Evolutionary conservation across 805 yeast species (phyloP).

Genomic region (Kazachstania psychrophila): DNA sequence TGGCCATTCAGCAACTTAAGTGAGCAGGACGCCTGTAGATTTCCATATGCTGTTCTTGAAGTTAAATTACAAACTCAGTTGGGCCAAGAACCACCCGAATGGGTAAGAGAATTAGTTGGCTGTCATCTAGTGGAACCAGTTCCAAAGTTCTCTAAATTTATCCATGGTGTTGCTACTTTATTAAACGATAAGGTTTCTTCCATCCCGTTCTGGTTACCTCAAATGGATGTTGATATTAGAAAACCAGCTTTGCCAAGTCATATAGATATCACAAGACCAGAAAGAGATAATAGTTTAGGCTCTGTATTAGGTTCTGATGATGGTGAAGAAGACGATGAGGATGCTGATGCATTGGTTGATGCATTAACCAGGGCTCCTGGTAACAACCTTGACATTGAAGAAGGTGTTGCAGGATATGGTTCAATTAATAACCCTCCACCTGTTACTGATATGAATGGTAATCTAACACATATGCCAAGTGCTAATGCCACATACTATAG

Average conservation of each 20-base stretch:
- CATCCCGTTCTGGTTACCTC: slow-evolving; percentile 96
- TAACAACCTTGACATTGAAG: slow-evolving; percentile 62
- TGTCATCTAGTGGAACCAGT: slow-evolving; percentile 96
- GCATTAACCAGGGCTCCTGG: slow-evolving; percentile 36
- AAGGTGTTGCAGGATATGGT: slow-evolving; percentile 48
- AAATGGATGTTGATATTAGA: slow-evolving; percentile 90
- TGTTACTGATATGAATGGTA: slow-evolving; percentile 5
- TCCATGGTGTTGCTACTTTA: slow-evolving; percentile 92
- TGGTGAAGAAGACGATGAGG: slow-evolving; percentile 29
- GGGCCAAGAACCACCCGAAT: slow-evolving; percentile 97
- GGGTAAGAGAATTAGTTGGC: slow-evolving; percentile 89
- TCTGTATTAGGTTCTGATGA: slow-evolving; percentile 21
- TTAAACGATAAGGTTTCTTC: slow-evolving; percentile 73
- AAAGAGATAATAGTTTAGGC: slow-evolving; percentile 10
- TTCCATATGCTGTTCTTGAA: slow-evolving; percentile 96
- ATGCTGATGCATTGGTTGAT: slow-evolving; percentile 25
- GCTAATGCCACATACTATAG: slow-evolving; percentile 29
- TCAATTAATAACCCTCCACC: slow-evolving; percentile 15
- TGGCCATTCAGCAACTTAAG: slow-evolving; percentile 86
- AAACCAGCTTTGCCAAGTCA: slow-evolving; percentile 52
- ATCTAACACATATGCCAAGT: slow-evolving; percentile 7
- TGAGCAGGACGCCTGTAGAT: slow-evolving; percentile 78
- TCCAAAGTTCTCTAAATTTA: slow-evolving; percentile 94
- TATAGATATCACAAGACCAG: slow-evolving; percentile 37
- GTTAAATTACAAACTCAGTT: slow-evolving; percentile 94